phyloP scores from a whole-genome alignment of 2,329 filamentous ascomycete genomes.

The Capronia americana region DNA sequence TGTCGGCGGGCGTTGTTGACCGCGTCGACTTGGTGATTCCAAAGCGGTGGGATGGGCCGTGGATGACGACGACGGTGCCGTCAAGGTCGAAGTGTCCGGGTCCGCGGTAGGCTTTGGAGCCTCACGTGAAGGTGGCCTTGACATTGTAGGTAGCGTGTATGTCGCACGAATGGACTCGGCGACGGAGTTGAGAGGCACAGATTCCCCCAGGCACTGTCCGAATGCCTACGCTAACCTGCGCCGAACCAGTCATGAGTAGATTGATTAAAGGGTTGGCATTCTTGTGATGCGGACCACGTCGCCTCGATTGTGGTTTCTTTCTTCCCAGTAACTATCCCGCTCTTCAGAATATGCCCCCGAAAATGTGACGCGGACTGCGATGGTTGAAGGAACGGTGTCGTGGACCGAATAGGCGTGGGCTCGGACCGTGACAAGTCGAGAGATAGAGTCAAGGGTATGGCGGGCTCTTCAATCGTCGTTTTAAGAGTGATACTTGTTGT shows the following conservation, averaged over 20 bases:
- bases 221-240: neutral
- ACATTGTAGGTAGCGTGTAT: slow-evolving; percentile 21
- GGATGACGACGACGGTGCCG: slow-evolving; percentile 1
- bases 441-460: neutral
- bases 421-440: neutral
- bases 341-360: neutral
- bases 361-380: neutral
- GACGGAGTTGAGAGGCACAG: neutral
- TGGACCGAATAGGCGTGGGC: too few relatives aligned
- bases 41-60: neutral
- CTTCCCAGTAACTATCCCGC: too few relatives aligned
- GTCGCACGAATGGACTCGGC: neutral
- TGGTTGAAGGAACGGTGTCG: neutral
- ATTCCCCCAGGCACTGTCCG: neutral
- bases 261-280: neutral
- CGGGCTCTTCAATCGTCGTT: neutral
- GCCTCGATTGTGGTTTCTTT: neutral
- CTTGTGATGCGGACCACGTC: neutral
- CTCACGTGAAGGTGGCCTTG: slow-evolving; percentile 22
- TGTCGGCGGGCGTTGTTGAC: slow-evolving; percentile 24
- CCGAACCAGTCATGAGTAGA: neutral
- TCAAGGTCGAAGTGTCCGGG: neutral
- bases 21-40: slow-evolving; percentile 4
- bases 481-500: neutral
- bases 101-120: slow-evolving; percentile 6